Base-by-base conservation (phyloP, 305 asterid species). In the Solanum hybrid region DNA sequence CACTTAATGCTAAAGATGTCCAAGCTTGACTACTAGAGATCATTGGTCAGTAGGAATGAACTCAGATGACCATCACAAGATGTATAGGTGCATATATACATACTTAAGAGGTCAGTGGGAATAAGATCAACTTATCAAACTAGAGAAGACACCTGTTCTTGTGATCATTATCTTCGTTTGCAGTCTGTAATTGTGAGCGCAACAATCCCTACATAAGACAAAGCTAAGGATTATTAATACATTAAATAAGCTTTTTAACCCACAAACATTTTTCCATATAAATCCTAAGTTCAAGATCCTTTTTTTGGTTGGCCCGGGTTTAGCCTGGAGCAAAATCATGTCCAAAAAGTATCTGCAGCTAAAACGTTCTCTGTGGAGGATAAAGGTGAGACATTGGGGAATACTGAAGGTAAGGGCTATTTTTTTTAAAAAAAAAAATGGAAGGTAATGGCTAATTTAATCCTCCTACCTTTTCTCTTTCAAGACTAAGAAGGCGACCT, bases 401-500 rank as follows among this genome's bases (percentile, higher is more conserved):
- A 38, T 31, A 37, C 65, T 7, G n/a, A 73, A 91, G 76, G 86
- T 80, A 37, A 80, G 32, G 86, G 31, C 61, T 22, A 36, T 36
- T 36, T 75, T 77, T 36, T 57, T 61, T 57, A 6, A 0, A 1
- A 5, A 9, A 34, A 10, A 22, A 22, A 34, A 10, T 5, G 61
- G n/a, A 10, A 24, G 65, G 32, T 34, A 29, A 90, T 82, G 10
- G 81, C 29, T 70, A 61, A 27, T 22, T 82, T 91, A 91, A 86
- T 86, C 51, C 45, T 7, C 51, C 41, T 73, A 97, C 99, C 99
- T 97, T 98, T 93, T 98, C 99, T 94, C 99, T 98, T 91, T 98
- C 99, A 80, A 98, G 99, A 92, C 98, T 95, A 90, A 93, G 92
- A 89, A 98, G 99, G 90, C 98, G 98, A 90, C 97, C 90, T 92